A percentile compares a stretch with the other conserved stretches of the same genome.
Evolutionary conservation across 2,329 filamentous ascomycete species (phyloP).

Genomic region (Leptodontidium sp.): DNA sequence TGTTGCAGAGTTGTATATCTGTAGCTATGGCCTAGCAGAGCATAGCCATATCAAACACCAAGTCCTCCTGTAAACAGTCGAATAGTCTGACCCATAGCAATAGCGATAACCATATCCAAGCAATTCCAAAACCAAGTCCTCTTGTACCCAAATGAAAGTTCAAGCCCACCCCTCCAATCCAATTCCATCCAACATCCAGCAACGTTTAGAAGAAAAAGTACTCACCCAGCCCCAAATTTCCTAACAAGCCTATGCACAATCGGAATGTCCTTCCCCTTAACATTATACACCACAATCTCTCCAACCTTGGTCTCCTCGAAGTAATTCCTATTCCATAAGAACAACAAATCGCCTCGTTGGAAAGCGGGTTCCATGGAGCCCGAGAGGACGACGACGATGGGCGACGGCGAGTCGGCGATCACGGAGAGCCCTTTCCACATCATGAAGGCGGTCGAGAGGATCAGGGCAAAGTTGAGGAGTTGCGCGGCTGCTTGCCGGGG

Average conservation of each 20-base stretch:
- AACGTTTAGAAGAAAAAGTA: not conserved
- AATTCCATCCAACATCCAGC: not conserved
- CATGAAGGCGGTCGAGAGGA: conserved; percentile 79
- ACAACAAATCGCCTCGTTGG: conserved; percentile 64
- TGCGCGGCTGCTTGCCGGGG: conserved; percentile 72
- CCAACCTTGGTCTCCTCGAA: conserved; percentile 69
- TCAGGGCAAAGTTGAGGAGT: conserved; percentile 76
- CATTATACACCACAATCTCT: conserved; percentile 79
- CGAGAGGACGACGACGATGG: conserved; percentile 68
- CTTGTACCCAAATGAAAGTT: not conserved
- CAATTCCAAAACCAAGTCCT: too few species aligned
- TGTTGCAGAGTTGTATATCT: too few species aligned
- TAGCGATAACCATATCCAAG: too few species aligned
- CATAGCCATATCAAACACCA: not conserved
- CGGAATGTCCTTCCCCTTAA: conserved; percentile 88
- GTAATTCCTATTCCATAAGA: conserved; percentile 64
- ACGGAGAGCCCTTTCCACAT: conserved; percentile 76
- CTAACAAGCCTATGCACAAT: conserved; percentile 95
- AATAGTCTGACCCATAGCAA: too few species aligned
- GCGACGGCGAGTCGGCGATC: conserved; percentile 64
- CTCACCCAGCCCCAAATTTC: conserved; percentile 68
- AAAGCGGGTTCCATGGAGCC: conserved; percentile 70
- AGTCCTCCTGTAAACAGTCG: too few species aligned
- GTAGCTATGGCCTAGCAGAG: too few species aligned
- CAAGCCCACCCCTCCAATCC: not conserved